Conservation (phyloP, 2,329 filamentous ascomycete species). For the Dendryphion nanum region DNA sequence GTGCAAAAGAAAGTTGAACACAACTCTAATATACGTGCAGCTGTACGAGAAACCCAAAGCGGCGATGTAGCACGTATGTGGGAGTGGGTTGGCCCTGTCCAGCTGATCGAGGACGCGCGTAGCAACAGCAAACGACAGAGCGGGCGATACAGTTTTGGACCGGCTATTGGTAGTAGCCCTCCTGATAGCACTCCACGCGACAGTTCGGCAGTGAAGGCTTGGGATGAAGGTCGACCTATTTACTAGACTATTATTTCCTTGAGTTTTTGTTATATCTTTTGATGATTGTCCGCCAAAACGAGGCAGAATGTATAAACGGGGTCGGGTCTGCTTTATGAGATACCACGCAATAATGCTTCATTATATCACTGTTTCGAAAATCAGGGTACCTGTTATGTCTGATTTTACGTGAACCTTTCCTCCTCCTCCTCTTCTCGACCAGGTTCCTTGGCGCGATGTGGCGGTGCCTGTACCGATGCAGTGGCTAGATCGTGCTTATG, state of each 20-base stretch:
- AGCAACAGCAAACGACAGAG: conserved; percentile 30
- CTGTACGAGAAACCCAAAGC: conserved; percentile 60
- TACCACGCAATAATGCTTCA: no score
- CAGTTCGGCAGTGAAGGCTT: conserved; percentile 35
- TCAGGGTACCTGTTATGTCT: no score
- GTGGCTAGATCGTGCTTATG: no score
- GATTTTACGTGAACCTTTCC: no score
- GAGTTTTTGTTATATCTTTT: neutral
- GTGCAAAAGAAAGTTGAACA: conserved; percentile 84
- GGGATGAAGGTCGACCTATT: conserved; percentile 49
- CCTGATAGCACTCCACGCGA: conserved; percentile 25
- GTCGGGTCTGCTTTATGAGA: no score
- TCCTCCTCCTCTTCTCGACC: no score
- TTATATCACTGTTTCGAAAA: no score
- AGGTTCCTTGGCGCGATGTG: no score
- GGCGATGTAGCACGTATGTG: conserved; percentile 61
- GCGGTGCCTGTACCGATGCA: no score
- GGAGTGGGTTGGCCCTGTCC: conserved; percentile 66
- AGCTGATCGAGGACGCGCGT: conserved; percentile 45
- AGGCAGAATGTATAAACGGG: no score
- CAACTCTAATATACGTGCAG: conserved; percentile 87
- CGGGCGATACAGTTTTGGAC: conserved; percentile 32
- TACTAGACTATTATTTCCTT: conserved; percentile 36
- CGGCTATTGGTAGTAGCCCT: conserved; percentile 27
- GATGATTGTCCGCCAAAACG: no score